Conservation (phyloP, 148 eudicot genomes). For the Cornus kousa region DNA sequence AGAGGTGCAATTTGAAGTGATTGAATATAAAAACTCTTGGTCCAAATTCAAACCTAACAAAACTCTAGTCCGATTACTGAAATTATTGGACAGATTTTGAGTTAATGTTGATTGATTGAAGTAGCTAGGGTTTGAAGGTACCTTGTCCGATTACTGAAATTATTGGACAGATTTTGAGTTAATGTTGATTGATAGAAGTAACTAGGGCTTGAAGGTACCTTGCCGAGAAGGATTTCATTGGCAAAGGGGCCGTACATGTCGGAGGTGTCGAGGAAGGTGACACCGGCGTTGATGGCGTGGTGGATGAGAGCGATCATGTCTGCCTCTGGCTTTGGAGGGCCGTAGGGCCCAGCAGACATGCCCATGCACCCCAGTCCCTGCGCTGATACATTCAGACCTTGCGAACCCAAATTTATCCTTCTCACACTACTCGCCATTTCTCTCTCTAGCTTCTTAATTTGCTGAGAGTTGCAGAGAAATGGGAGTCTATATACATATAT, state of each 20-base stretch:
- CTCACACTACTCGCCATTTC: not conserved
- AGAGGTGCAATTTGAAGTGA: not conserved
- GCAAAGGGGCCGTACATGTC: slow-evolving; percentile 30
- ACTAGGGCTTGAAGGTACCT: slow-evolving; percentile 9
- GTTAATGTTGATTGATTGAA: too few species aligned
- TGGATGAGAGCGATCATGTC: slow-evolving; percentile 26
- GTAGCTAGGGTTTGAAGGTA: too few species aligned
- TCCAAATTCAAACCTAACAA: too few species aligned
- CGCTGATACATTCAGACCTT: slow-evolving; percentile 19
- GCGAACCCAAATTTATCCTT: slow-evolving; percentile 20
- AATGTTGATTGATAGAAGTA: too few species aligned
- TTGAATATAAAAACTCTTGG: too few species aligned
- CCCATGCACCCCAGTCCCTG: slow-evolving; percentile 35
- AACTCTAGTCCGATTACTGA: too few species aligned
- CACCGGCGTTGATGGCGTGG: slow-evolving; percentile 19
- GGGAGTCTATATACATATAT: too few species aligned
- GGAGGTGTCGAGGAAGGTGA: slow-evolving; percentile 35
- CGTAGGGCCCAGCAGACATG: slow-evolving; percentile 22
- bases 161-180: too few species aligned
- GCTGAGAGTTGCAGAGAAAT: too few species aligned
- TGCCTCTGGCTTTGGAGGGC: slow-evolving; percentile 11
- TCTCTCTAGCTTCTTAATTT: too few species aligned
- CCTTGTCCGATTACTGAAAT: too few species aligned
- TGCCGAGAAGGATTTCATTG: slow-evolving; percentile 29
- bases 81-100: too few species aligned